Conservation (phyloP, 768 basidiomycete genomes). For the Leccinum obscurum region DNA sequence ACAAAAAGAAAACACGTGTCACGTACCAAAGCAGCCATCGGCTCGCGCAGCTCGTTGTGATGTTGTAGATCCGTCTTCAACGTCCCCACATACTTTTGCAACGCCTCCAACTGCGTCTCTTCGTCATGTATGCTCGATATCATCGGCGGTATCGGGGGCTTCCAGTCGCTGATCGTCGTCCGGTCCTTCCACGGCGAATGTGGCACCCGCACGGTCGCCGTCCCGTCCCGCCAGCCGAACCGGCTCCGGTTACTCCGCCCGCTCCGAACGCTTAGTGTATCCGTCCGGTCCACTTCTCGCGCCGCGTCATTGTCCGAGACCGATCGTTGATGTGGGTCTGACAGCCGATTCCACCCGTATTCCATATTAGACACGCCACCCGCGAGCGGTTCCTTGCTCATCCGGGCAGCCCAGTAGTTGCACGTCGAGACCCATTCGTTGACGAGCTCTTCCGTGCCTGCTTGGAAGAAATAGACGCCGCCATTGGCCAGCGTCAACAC, state of each 20-base stretch:
- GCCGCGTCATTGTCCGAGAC: conserved; percentile 57
- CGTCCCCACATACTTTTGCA: conserved; percentile 75
- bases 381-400: conserved; percentile 90
- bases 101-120: conserved; percentile 87
- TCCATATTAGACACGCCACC: conserved; percentile 99
- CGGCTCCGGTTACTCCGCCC: conserved; percentile 72
- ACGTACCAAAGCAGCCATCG: conserved; percentile 76
- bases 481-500: conserved; percentile 86
- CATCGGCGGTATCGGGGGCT: conserved; percentile 80
- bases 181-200: conserved; percentile 79
- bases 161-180: conserved; percentile 90
- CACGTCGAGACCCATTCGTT: conserved; percentile 99
- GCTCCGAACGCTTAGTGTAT: conserved; percentile 73
- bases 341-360: conserved; percentile 92
- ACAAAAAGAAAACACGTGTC: neutral
- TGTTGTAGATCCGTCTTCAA: conserved; percentile 77
- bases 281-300: conserved; percentile 51
- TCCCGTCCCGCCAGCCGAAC: conserved; percentile 71
- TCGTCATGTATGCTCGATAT: conserved; percentile 88
- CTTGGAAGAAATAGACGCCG: conserved; percentile 97
- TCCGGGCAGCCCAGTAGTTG: conserved; percentile 98
- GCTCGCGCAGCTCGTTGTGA: conserved; percentile 81
- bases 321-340: conserved; percentile 55
- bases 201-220: conserved; percentile 59
- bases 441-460: conserved; percentile 97